Conservation (phyloP, 306 rosid species). For the Corylus americana region DNA sequence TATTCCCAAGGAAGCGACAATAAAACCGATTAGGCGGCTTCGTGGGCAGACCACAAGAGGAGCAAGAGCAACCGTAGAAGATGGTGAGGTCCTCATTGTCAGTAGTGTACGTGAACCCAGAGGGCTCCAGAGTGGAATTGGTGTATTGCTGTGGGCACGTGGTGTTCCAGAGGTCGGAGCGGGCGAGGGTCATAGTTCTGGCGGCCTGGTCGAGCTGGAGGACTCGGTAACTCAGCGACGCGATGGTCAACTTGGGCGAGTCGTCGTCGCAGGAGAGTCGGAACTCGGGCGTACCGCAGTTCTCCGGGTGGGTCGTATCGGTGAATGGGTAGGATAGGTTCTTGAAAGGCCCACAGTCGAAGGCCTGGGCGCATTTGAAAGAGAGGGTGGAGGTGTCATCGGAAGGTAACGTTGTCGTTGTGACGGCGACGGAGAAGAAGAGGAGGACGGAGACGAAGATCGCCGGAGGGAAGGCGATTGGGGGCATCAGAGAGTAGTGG, state of each 20-base stretch:
- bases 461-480: conserved; percentile 13
- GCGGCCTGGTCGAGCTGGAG: conserved; percentile 26
- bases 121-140: conserved; percentile 34
- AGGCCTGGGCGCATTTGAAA: conserved; percentile 41
- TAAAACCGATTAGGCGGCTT: conserved; percentile 34
- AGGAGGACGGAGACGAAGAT: neutral
- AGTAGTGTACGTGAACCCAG: conserved; percentile 17
- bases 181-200: conserved; percentile 39
- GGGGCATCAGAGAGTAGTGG: conserved; percentile 30
- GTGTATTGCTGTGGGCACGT: conserved; percentile 34
- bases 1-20: conserved; percentile 20
- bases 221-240: conserved; percentile 39
- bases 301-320: conserved; percentile 49
- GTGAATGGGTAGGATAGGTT: conserved; percentile 59
- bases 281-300: conserved; percentile 59
- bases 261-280: conserved; percentile 35
- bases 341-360: conserved; percentile 53
- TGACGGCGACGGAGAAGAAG: conserved; percentile 23
- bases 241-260: conserved; percentile 37
- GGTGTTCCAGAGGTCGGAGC: conserved; percentile 61
- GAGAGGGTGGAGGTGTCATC: conserved; percentile 22
- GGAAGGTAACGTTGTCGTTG: conserved; percentile 38
- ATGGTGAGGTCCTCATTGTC: conserved; percentile 50
- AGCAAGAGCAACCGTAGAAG: conserved; percentile 43
- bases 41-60: rapidly evolving